Evolutionary conservation across 495 filamentous ascomycete species (phyloP).

Genomic region (Staphylotrichum tortipilum): DNA sequence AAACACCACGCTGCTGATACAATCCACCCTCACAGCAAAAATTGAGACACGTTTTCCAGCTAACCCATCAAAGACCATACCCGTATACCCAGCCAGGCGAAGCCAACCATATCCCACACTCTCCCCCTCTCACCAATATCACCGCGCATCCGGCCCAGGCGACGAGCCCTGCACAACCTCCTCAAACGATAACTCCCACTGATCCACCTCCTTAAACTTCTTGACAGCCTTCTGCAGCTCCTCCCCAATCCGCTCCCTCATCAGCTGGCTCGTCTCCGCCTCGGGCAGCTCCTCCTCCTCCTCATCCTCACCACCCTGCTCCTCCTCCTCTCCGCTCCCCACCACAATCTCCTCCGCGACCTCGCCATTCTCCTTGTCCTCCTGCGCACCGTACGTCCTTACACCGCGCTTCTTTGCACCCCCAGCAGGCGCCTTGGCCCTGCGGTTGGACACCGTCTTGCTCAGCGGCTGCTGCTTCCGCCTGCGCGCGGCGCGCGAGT

Average conservation of each 20-base stretch:
- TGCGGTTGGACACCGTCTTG: constrained; percentile 6
- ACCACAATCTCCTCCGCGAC: constrained; percentile 16
- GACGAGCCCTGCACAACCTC: constrained; percentile 32
- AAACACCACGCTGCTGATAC: not conserved
- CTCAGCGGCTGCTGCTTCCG: constrained; percentile 4
- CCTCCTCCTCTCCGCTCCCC: constrained; percentile 12
- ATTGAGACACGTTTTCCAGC: not conserved
- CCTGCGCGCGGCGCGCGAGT: constrained; percentile 14
- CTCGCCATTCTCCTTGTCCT: constrained; percentile 39
- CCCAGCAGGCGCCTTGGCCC: constrained; percentile 3
- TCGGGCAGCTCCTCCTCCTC: constrained; percentile 11
- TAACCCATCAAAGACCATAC: not conserved
- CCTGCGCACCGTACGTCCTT: constrained; percentile 29
- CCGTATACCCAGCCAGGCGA: not conserved
- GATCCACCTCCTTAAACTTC: constrained; percentile 45
- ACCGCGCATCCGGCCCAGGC: constrained; percentile 28
- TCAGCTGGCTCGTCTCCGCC: constrained; percentile 22
- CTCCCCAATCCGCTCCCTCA: constrained; percentile 25
- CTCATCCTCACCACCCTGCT: constrained; percentile 16
- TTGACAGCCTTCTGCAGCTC: constrained; percentile 39
- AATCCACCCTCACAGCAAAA: constrained; percentile 1
- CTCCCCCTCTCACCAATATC: not conserved
- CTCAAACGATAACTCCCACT: constrained; percentile 43
- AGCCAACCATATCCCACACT: not conserved
- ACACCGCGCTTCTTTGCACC: constrained; percentile 17